These are phyloP conservation scores for Penicillium canariense DNA, from an alignment of 495 filamentous ascomycete species.

Conservation along the genomic window DNA sequence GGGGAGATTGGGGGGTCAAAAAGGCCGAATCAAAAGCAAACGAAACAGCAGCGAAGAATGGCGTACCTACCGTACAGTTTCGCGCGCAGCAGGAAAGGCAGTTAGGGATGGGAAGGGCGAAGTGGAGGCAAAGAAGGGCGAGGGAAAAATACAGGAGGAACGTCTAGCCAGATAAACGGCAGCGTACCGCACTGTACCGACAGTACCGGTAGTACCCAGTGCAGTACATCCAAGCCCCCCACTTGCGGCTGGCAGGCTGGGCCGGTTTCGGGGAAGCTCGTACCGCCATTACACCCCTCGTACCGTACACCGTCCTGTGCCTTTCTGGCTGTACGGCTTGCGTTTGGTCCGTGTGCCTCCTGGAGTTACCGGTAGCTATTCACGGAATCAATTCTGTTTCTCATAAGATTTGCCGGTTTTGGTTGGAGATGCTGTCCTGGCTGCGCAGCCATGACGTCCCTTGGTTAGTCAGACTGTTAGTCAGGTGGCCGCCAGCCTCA, in stretches of 20 bases:
- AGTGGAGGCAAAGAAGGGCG: slow-evolving; percentile 18
- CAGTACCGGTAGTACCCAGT: background rate
- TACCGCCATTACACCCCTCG: slow-evolving; percentile 1
- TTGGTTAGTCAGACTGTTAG: background rate
- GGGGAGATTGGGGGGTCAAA: slow-evolving; percentile 5
- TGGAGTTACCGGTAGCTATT: too few species aligned
- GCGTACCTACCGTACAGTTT: slow-evolving; percentile 16
- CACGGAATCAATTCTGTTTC: too few species aligned
- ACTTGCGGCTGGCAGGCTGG: background rate
- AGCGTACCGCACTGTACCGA: background rate
- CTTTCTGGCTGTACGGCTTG: background rate
- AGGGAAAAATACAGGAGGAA: slow-evolving; percentile 10
- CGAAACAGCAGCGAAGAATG: slow-evolving; percentile 12
- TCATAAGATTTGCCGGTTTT: background rate
- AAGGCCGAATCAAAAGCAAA: slow-evolving; percentile 16
- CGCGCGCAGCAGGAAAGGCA: slow-evolving; percentile 12
- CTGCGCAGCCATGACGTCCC: background rate
- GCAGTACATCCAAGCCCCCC: too few species aligned
- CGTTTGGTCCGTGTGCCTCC: background rate
- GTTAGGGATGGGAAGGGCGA: slow-evolving; percentile 19
- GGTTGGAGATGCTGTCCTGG: background rate
- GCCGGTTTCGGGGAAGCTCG: background rate
- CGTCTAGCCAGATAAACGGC: too few species aligned
- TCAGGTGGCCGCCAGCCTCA: background rate
- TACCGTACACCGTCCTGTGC: background rate